These are phyloP conservation scores for Actinomucor elegans DNA, from an alignment of 371 early-diverging fungal species.

Conservation along the genomic window DNA sequence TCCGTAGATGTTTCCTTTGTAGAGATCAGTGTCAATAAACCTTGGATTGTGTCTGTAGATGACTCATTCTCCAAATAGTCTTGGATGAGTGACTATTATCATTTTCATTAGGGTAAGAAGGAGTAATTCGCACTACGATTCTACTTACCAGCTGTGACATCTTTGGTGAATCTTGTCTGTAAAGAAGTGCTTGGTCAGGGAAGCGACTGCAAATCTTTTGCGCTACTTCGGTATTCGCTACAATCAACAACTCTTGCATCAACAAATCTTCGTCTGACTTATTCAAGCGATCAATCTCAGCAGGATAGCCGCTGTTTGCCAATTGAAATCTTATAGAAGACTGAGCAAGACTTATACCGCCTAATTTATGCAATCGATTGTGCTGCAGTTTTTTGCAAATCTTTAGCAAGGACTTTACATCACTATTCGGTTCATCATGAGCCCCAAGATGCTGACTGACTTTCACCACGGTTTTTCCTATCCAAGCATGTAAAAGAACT, in stretches of 20 bases:
- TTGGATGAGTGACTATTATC: constrained; percentile 7
- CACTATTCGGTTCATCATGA: not conserved
- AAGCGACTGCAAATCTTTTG: constrained; percentile 34
- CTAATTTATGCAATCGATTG: constrained; percentile 10
- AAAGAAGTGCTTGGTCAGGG: constrained; percentile 37
- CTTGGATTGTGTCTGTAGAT: constrained; percentile 8
- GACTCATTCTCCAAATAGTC: constrained; percentile 24
- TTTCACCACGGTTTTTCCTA: constrained; percentile 72
- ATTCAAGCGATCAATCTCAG: constrained; percentile 4
- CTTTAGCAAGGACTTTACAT: constrained; percentile 5
- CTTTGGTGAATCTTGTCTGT: constrained; percentile 24
- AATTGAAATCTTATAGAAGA: constrained; percentile 16
- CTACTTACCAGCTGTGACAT: constrained; percentile 19
- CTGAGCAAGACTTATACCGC: constrained; percentile 10
- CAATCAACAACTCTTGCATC: constrained; percentile 26
- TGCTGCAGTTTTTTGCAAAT: constrained; percentile 18
- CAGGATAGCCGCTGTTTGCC: constrained; percentile 32
- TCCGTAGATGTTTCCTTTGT: constrained; percentile 9
- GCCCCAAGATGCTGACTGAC: constrained; percentile 48
- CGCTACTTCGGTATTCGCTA: constrained; percentile 35
- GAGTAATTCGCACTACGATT: not conserved
- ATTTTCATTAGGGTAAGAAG: not conserved
- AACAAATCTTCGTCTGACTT: constrained; percentile 16
- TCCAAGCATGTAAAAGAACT: constrained; percentile 44
- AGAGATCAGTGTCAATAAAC: constrained; percentile 3